phyloP scores from a whole-genome alignment of 306 rosid genomes.

The Acacia confusa region DNA sequence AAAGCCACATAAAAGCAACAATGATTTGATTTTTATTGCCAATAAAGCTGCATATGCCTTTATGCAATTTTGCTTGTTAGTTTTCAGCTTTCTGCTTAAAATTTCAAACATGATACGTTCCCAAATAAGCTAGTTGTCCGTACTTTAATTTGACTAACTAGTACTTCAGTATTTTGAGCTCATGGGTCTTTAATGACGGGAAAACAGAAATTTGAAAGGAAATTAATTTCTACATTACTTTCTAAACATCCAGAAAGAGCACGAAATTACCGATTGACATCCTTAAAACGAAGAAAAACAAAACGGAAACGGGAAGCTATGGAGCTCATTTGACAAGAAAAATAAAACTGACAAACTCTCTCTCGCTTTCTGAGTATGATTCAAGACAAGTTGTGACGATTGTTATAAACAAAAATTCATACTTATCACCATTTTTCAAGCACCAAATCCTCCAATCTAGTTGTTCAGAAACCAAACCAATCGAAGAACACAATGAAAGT shows the following conservation, averaged over 20 bases:
- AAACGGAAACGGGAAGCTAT: not conserved
- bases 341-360: not conserved
- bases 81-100: not conserved
- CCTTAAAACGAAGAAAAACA: not conserved
- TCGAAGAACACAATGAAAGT: not conserved
- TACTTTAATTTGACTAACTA: not conserved
- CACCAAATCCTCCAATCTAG: not conserved
- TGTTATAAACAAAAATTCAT: too few species aligned
- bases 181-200: not conserved
- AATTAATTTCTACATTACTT: not conserved
- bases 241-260: not conserved
- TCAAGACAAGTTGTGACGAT: not conserved
- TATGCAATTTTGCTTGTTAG: not conserved
- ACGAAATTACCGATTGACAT: not conserved
- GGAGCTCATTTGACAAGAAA: not conserved
- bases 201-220: not conserved
- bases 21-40: not conserved
- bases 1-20: not conserved
- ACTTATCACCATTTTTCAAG: not conserved
- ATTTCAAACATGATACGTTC: not conserved
- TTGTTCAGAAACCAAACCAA: constrained; percentile 1
- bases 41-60: not conserved
- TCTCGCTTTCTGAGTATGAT: not conserved
- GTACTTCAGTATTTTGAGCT: not conserved
- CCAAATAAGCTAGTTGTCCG: not conserved